Evolutionary conservation across 768 basidiomycete species (phyloP).

Genomic region (Pulveroboletus sp.): DNA sequence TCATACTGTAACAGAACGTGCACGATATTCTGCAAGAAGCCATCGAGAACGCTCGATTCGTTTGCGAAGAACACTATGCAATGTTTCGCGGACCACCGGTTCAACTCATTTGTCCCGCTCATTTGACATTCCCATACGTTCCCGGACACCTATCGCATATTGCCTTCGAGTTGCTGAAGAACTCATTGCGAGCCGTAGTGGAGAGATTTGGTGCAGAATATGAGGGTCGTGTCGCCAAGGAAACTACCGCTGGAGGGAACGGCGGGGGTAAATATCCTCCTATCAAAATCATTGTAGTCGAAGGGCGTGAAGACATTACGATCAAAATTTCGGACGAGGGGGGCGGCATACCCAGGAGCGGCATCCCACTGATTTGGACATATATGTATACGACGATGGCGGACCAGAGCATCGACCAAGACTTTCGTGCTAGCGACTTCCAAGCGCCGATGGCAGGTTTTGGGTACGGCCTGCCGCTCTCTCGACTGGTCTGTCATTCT

Average conservation of each 20-base stretch:
- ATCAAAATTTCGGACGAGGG: slow-evolving; percentile 99
- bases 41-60: slow-evolving; percentile 92
- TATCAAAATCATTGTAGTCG: slow-evolving; percentile 65
- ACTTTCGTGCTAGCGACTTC: slow-evolving; percentile 80
- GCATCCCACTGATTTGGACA: slow-evolving; percentile 95
- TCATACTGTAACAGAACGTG: slow-evolving; percentile 57
- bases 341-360: slow-evolving; percentile 79
- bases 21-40: slow-evolving; percentile 98
- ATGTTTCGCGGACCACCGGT: slow-evolving; percentile 96
- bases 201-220: slow-evolving; percentile 83
- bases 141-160: slow-evolving; percentile 97
- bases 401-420: slow-evolving; percentile 65
- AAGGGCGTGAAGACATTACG: slow-evolving; percentile 96
- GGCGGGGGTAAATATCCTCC: slow-evolving; percentile 19
- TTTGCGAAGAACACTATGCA: slow-evolving; percentile 93
- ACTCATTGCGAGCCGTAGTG: slow-evolving; percentile 94
- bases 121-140: slow-evolving; percentile 89
- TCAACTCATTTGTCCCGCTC: slow-evolving; percentile 87
- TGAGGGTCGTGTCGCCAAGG: slow-evolving; percentile 41
- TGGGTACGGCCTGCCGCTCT: slow-evolving; percentile 90
- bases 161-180: slow-evolving; percentile 94
- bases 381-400: slow-evolving; percentile 95
- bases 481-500: slow-evolving; percentile 64
- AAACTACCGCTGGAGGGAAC: slow-evolving; percentile 1
- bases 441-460: slow-evolving; percentile 99